phyloP scores from a whole-genome alignment of 2,329 filamentous ascomycete genomes.

The Chalaropsis thielavioides region DNA sequence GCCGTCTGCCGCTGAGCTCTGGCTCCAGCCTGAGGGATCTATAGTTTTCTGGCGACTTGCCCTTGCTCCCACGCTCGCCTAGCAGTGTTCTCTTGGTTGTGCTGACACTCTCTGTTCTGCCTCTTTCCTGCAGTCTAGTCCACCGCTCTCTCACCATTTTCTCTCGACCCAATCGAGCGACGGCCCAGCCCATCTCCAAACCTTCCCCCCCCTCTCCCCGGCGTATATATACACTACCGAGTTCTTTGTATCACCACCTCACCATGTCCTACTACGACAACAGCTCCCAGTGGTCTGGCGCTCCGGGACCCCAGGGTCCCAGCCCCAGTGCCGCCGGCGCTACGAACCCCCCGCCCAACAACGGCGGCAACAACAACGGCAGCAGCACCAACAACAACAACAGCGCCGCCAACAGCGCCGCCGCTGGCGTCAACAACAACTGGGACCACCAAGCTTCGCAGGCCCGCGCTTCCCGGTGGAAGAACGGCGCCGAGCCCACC shows the following conservation, averaged over 20 bases:
- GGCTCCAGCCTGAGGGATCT: not conserved
- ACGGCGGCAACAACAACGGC: constrained; percentile 20
- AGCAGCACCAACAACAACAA: constrained; percentile 22
- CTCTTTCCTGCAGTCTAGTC: not conserved
- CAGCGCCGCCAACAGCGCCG: not conserved
- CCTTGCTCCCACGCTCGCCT: not conserved
- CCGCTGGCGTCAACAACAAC: constrained; percentile 23
- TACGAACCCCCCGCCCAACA: not conserved
- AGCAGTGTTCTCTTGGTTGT: not conserved
- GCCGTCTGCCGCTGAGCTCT: not conserved
- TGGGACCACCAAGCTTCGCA: constrained; percentile 35
- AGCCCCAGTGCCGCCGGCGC: not conserved
- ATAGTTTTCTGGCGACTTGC: not conserved
- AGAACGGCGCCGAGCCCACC: constrained; percentile 1
- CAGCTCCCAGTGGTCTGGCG: constrained; percentile 15
- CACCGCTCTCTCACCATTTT: not conserved
- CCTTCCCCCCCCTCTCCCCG: no score
- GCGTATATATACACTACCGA: not conserved
- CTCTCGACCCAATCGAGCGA: not conserved
- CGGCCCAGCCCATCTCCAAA: no score
- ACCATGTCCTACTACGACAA: constrained; percentile 18
- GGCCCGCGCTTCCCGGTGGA: constrained; percentile 24
- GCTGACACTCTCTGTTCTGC: not conserved
- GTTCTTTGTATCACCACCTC: not conserved
- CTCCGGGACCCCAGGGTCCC: constrained; percentile 11